Base-by-base conservation (phyloP, 768 basidiomycete species). In the Phlegmacium glaucopus region DNA sequence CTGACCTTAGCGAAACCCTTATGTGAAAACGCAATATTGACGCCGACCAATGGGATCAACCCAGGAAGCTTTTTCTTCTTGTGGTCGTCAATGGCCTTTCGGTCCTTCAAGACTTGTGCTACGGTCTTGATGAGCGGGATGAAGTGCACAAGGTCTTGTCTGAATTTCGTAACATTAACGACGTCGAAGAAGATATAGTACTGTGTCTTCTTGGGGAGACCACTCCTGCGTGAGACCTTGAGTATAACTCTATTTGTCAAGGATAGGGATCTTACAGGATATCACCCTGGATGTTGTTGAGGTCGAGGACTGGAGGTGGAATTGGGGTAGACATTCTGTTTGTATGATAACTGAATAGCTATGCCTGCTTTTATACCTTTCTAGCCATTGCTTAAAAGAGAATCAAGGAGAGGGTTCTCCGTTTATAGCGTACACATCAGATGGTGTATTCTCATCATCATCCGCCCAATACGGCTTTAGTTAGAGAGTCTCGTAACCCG, bases 21-120 rank as follows among this genome's bases (percentile, higher is more conserved):
- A 22, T 76, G 74, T 7, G 79, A 77, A 60, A 82, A 79, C 10
- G 78, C 66, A 38, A 81, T 70, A 63, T 80, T 82, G 36, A 79
- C 67, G 9, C 74, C 75, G 10, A 61, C 61, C 47, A 77, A 56
- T 17, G 65, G 68, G 46, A 77, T 55, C 17, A 72, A 59, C 9
- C 56, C 56, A 32, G 61, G 61, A 37, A 59, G 60, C 12, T 61
- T 64, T 44, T 58, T 60, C 50, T 61, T 63, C 64, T 72, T 76
- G 57, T 70, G 67, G 43, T 72, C 61, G 1, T 61, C 59, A 35
- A 76, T 75, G 13, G 43, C 57, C 18, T 72, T 58, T 34, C 72
- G 62, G 62, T 77, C 75, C 28, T 67, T 57, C 36, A 72, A 49
- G 25, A 74, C 66, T 51, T 75, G 71, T 1, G 65, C 59, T 6